Evolutionary conservation across 2,329 filamentous ascomycete genomes (phyloP), one percentile per base, ranked within the genome.

Genomic region (Xylariaceae sp.): DNA sequence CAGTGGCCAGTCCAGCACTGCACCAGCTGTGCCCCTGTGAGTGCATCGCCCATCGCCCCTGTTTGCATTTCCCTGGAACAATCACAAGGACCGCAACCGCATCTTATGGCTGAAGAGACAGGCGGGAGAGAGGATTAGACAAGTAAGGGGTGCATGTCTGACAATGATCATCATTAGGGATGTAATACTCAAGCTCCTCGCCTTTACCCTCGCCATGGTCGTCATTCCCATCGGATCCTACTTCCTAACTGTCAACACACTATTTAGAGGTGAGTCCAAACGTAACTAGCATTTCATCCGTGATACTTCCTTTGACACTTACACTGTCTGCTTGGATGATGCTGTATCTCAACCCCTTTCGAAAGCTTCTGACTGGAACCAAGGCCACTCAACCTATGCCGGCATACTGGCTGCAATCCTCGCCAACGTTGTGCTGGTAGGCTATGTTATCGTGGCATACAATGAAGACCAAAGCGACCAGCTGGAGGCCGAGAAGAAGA

Each of bases 391-490:
- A 13, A 96, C 92, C 1, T 93, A 85, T 63, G 90, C 92, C 3
- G 94, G 92, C 13, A 91, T 84, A 1, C 76, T 88, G 33, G 94
- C 94, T 1, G 94, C 94, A 17, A 73, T 97, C 46, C 84, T 95
- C 69, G 94, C 94, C 12, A 99, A 99, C 63, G 81, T 95, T 1
- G 90, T 99, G 3, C 75, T 99, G 46, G 81, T 97, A 51, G 84
- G 81, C n/a, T 99, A 97, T 71, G 83, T 97, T 41, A 75, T 97
- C 51, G 90, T 96, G 17, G 94, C 94, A 4, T 92, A 96, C 81
- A 85, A 81, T 55, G 94, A 99, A 69, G 94, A 97, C 65, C 74
- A 81, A 60, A 73, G 73, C 2, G 78, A 80, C 16, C 71, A 73
- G 58, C 55, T 65, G 34, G 75, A 75, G 54, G 75, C 74, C 39